Evolutionary conservation across 2,329 filamentous ascomycete species (phyloP), one percentile per base, ranked within the genome.

Genomic region (Colletotrichum sp.): DNA sequence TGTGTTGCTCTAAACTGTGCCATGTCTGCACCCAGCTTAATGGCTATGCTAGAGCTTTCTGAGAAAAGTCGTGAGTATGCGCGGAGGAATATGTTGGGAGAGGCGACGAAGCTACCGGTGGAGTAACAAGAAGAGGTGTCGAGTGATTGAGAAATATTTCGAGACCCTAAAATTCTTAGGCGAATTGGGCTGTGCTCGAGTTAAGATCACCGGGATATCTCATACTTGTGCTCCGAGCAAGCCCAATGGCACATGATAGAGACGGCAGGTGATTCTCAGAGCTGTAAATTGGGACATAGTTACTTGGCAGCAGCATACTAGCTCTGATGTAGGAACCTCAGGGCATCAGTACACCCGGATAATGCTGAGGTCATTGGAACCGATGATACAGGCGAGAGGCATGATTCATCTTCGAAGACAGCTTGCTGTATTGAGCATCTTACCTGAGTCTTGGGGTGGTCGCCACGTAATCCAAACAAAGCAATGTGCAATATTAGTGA

Each of bases 401-500:
- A n/a, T 1, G 5, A 43, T 6, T 43, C 38, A 18, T 43, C 38
- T 6, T 8, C 8, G 38, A 6, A 18, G 38, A n/a, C 38, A 0
- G 1, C 5, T 10, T 43, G 38, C 2, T n/a, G 18, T 43, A 5
- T 43, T 43, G 38, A 6, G 38, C 5, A 0, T 9, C 8, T 3
- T 18, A 3, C 36, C 8, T 1, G 15, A 18, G 36, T 1, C 36
- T 43, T 3, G 1, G 36, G 5, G 16, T 1, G 4, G 36, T 2
- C 36, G 36, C 2, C 36, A 3, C 3, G 36, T n/a, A 3, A 43
- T 3, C 16, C 0, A 10, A 16, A 1, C 1, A 43, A n/a, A 5
- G 16, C 36, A 18, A n/a, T 43, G 16, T 18, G 36, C 36, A 38
- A 2, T 0, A 38, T 0, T 0, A 43, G 16, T 9, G 0, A 0